Percentiles rank a stretch among this genome's conserved stretches.
These are phyloP conservation scores for Pinus albicaulis DNA, from an alignment of 75 land plant species.

Conservation along the genomic window DNA sequence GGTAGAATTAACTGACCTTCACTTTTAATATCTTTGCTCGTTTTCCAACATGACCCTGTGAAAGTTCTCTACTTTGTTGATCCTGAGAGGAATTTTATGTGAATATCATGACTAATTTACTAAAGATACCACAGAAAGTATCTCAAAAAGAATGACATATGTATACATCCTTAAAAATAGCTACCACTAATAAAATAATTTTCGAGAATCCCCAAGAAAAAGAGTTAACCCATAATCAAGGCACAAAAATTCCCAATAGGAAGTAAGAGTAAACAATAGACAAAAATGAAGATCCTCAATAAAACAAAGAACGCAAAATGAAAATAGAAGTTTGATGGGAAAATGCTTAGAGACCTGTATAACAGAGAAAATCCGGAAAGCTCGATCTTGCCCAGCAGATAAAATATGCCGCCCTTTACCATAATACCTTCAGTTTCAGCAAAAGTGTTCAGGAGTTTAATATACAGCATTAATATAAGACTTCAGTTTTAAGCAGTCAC, in stretches of 20 bases:
- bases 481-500: neutral
- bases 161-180: neutral
- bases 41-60: slow-evolving; percentile 89
- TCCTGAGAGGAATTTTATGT: slow-evolving; percentile 45
- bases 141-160: neutral
- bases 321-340: neutral
- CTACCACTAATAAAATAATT: neutral
- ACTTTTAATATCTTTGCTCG: slow-evolving; percentile 70
- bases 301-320: neutral
- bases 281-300: neutral
- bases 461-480: neutral
- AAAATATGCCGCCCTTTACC: slow-evolving; percentile 85
- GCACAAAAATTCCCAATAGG: neutral
- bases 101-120: neutral
- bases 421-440: slow-evolving; percentile 58
- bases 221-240: neutral
- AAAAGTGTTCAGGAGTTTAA: neutral
- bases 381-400: slow-evolving; percentile 96
- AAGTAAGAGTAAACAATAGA: neutral
- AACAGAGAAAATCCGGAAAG: slow-evolving; percentile 93
- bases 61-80: slow-evolving; percentile 98
- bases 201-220: neutral
- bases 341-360: slow-evolving; percentile 49
- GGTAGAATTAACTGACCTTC: slow-evolving; percentile 43
- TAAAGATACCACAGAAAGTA: neutral